Evolutionary conservation across 352 stramenopile genomes (phyloP).

Genomic region (Aphanomyces stellatus): DNA sequence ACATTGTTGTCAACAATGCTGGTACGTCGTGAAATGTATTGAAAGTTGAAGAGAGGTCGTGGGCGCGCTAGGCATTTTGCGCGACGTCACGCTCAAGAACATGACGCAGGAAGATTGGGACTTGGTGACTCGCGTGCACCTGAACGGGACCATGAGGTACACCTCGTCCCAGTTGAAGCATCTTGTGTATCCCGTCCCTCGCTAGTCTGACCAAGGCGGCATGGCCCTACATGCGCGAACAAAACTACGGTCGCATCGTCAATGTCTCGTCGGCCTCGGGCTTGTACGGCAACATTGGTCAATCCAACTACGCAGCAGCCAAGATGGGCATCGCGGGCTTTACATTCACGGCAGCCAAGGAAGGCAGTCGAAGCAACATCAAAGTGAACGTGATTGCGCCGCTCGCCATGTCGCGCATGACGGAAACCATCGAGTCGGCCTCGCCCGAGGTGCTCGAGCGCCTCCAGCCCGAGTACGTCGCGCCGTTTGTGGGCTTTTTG

Average conservation of each 20-base stretch:
- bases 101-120: conserved; percentile 84
- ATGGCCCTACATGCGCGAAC: conserved; percentile 69
- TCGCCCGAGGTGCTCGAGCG: conserved; percentile 42
- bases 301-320: conserved; percentile 81
- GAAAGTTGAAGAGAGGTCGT: not conserved
- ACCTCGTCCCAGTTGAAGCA: not conserved
- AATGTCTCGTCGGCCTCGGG: conserved; percentile 75
- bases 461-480: conserved; percentile 68
- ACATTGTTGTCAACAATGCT: conserved; percentile 18
- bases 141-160: conserved; percentile 75
- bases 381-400: conserved; percentile 75
- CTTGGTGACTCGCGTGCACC: conserved; percentile 68
- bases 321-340: conserved; percentile 92
- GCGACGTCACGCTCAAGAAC: conserved; percentile 78
- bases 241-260: conserved; percentile 79
- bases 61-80: conserved; percentile 53
- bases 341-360: conserved; percentile 83
- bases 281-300: conserved; percentile 85
- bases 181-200: not conserved
- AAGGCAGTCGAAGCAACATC: conserved; percentile 69
- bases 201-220: conserved; percentile 58
- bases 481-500: conserved; percentile 76
- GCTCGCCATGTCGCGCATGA: conserved; percentile 79
- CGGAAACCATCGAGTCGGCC: conserved; percentile 57
- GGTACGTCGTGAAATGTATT: not conserved